Evolutionary conservation across 2,329 filamentous ascomycete genomes (phyloP), one percentile per base, ranked within the genome.

Genomic region (Ophiostoma montium): DNA sequence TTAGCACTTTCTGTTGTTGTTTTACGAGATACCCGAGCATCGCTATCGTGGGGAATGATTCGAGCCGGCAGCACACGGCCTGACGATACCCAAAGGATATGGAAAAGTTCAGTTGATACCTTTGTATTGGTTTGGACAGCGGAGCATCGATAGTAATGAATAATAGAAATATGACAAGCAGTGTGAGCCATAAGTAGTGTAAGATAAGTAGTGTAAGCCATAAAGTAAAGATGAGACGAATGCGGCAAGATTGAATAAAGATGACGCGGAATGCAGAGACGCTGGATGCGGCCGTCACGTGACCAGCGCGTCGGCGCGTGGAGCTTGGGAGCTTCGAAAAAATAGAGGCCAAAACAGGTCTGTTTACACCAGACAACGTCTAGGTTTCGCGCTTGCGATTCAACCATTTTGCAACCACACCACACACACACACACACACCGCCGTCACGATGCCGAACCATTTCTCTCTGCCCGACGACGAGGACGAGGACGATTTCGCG

Each of bases 401-500:
- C 23, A n/a, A n/a, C n/a, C n/a, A n/a, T n/a, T 27, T 8, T 27
- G 23, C 23, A 8, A 27, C 5, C 16, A 9, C 35, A 35, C 35
- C 35, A n/a, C 11, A 30, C 10, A 10, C 19, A 8, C n/a, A 6
- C 13, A 42, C n/a, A 15, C 21, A 16, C 8, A 31, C 3, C 13
- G 16, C n/a, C 16, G 35, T 19, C 30, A 48, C 27, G 13, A 57
- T 57, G 55, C 47, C 55, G 2, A 57, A 56, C 47, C 48, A 39
- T 11, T 57, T 53, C 7, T 43, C 54, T 10, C 50, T 44, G 23
- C 39, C 54, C n/a, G 54, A 53, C 48, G 55, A 54, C 48, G 54
- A 56, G 50, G 50, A 53, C 32, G 50, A 52, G 23, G 53, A 52
- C 50, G 38, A 38, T n/a, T 21, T 32, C 12, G n/a, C n/a, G n/a